Conservation (phyloP, 768 basidiomycete species). For the Leucosporidium yakuticum region DNA sequence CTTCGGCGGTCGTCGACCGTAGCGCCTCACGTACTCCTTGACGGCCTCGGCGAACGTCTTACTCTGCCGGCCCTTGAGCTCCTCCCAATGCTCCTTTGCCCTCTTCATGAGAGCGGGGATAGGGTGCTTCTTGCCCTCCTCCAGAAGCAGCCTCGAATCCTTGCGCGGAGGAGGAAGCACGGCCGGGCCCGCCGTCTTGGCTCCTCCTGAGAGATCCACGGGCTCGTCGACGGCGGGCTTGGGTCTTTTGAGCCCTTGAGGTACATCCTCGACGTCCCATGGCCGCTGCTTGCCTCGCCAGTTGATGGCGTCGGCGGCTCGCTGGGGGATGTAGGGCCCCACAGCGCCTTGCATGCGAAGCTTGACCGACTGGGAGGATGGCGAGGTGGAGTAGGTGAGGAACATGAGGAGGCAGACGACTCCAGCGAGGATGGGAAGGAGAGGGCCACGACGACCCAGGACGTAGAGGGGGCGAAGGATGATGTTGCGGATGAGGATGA, state of each 20-base stretch:
- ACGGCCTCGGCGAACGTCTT: constrained; percentile 43
- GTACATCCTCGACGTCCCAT: neutral
- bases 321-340: constrained; percentile 30
- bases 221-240: neutral
- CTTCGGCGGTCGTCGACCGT: constrained; percentile 45
- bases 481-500: constrained; percentile 15
- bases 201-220: neutral
- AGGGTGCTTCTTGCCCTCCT: constrained; percentile 41
- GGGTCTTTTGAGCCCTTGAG: neutral
- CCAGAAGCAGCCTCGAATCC: constrained; percentile 32
- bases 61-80: constrained; percentile 43
- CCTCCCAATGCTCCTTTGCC: constrained; percentile 44
- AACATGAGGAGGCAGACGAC: constrained; percentile 24
- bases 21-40: constrained; percentile 43
- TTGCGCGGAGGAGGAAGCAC: constrained; percentile 19
- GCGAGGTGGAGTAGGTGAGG: constrained; percentile 29
- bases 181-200: neutral
- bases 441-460: constrained; percentile 29
- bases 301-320: constrained; percentile 31
- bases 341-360: constrained; percentile 25
- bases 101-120: constrained; percentile 42
- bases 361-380: constrained; percentile 17
- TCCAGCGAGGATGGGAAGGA: constrained; percentile 25
- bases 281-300: constrained; percentile 9
- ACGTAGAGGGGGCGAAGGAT: constrained; percentile 33